Percentiles rank a stretch among this genome's conserved stretches.
Conservation (phyloP, 192 early-diverging fungal genomes). For the Coemansia asiatica region DNA sequence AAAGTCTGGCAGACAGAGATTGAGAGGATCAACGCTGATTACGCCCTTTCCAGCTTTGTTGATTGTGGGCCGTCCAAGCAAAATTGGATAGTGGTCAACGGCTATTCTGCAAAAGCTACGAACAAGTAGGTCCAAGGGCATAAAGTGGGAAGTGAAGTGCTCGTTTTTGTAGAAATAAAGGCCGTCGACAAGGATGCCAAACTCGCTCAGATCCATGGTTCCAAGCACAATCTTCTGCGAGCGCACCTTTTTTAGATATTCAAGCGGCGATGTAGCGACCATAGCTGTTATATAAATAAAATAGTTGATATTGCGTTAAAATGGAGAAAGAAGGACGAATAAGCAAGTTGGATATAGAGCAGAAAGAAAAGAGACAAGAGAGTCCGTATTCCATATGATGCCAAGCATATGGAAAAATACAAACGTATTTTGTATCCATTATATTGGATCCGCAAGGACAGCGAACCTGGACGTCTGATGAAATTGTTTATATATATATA, state of each 20-base stretch:
- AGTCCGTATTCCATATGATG: too few species aligned
- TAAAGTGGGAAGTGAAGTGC: conserved; percentile 15
- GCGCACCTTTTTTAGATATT: conserved; percentile 11
- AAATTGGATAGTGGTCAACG: conserved; percentile 47
- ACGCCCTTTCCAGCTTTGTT: conserved; percentile 27
- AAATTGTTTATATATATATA: too few species aligned
- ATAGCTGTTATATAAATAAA: not conserved
- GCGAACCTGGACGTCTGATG: too few species aligned
- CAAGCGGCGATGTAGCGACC: not conserved
- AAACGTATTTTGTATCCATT: too few species aligned
- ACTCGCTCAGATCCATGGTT: conserved; percentile 35
- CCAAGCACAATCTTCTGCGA: conserved; percentile 40
- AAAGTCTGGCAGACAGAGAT: conserved; percentile 41
- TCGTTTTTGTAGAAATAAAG: conserved; percentile 36
- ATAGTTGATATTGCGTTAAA: too few species aligned
- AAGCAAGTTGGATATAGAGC: too few species aligned
- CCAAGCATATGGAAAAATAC: too few species aligned
- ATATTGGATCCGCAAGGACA: too few species aligned
- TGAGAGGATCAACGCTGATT: conserved; percentile 26
- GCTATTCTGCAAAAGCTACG: conserved; percentile 30
- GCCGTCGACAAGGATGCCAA: conserved; percentile 27
- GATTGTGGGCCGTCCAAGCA: conserved; percentile 32
- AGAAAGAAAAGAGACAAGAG: too few species aligned
- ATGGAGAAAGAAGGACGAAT: too few species aligned
- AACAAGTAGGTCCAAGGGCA: conserved; percentile 26